Conservation (phyloP, 2,329 filamentous ascomycete species). For the Trichoderma sp. region DNA sequence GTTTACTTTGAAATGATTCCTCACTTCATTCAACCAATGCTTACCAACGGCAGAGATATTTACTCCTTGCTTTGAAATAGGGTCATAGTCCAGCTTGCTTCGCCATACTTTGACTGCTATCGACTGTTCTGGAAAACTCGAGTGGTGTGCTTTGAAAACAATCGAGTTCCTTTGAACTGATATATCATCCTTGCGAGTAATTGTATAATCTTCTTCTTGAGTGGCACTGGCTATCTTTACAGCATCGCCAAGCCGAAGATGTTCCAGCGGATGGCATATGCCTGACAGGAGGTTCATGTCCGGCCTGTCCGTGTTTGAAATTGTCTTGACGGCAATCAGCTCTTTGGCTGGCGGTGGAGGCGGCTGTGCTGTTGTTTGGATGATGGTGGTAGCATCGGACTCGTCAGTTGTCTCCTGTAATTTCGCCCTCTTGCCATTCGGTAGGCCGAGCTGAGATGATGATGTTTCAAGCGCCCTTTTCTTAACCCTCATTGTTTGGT, state of each 20-base stretch:
- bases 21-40: neutral
- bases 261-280: neutral
- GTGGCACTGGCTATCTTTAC: neutral
- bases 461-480: neutral
- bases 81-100: neutral
- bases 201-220: neutral
- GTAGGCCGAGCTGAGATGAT: neutral
- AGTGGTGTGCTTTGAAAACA: constrained; percentile 3
- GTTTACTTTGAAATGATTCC: neutral
- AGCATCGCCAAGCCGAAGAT: neutral
- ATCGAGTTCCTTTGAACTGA: neutral
- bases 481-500: neutral
- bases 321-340: neutral
- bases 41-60: neutral
- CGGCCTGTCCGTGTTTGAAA: neutral
- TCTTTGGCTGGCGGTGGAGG: neutral
- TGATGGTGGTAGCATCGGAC: neutral
- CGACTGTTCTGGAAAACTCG: neutral
- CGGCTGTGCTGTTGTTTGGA: neutral
- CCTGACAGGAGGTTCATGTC: neutral
- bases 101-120: constrained; percentile 4
- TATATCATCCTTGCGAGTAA: neutral
- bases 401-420: neutral
- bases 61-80: neutral
- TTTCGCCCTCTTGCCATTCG: neutral